Percentiles rank a stretch among this genome's conserved stretches.
Conservation (phyloP, 805 yeast genomes). For the Nakazawaea peltata region DNA sequence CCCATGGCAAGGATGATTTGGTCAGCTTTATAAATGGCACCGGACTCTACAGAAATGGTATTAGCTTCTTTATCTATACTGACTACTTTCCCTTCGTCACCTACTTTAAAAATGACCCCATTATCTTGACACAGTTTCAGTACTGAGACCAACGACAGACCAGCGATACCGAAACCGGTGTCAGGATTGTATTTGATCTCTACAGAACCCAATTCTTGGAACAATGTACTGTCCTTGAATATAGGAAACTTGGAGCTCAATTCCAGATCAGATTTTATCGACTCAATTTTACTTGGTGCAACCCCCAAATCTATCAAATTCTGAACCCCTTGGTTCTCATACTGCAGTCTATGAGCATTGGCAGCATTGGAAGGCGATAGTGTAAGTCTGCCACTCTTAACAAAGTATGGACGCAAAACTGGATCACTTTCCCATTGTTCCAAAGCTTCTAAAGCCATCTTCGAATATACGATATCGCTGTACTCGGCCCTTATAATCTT, state of each 20-base stretch:
- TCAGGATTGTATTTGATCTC: constrained; percentile 18
- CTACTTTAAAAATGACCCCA: constrained; percentile 17
- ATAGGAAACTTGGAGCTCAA: constrained; percentile 15
- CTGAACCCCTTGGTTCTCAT: constrained; percentile 18
- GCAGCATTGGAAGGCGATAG: constrained; percentile 18
- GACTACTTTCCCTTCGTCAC: constrained; percentile 11
- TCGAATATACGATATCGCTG: constrained; percentile 18
- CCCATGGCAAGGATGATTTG: constrained; percentile 27
- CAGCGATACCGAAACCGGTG: constrained; percentile 22
- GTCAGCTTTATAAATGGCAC: constrained; percentile 19
- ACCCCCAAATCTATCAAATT: constrained; percentile 18
- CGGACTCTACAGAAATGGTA: constrained; percentile 15
- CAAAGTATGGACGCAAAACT: constrained; percentile 14
- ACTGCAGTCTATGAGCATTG: constrained; percentile 16
- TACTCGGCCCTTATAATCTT: constrained; percentile 27
- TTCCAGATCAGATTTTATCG: constrained; percentile 11
- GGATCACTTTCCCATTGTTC: constrained; percentile 21
- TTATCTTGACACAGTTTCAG: constrained; percentile 12
- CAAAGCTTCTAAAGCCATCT: constrained; percentile 22
- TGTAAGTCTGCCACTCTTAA: constrained; percentile 23
- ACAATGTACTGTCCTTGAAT: constrained; percentile 14
- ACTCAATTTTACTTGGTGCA: constrained; percentile 16
- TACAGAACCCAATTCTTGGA: constrained; percentile 9
- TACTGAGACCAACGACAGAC: constrained; percentile 17
- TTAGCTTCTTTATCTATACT: constrained; percentile 2